phyloP scores from a whole-genome alignment of 768 basidiomycete genomes.

The Tylopilus sp. region DNA sequence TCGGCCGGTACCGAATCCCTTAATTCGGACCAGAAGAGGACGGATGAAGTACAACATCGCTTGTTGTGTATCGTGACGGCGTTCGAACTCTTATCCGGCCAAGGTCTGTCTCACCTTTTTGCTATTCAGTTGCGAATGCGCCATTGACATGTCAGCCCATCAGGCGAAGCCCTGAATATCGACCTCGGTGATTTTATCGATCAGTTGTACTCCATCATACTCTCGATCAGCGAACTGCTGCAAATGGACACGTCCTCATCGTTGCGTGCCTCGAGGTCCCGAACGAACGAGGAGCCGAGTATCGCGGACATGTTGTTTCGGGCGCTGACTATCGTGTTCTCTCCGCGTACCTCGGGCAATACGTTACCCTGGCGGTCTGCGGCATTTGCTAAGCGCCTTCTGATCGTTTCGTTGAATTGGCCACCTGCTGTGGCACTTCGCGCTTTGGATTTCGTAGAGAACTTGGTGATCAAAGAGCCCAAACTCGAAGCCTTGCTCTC shows the following conservation, averaged over 20 bases:
- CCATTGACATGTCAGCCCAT: conserved; percentile 3
- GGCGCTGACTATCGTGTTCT: conserved; percentile 78
- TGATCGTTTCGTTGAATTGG: conserved; percentile 80
- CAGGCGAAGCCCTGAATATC: conserved; percentile 96
- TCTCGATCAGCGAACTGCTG: conserved; percentile 63
- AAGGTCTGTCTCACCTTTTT: conserved; percentile 52
- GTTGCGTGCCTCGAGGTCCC: conserved; percentile 17
- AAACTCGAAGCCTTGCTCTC: conserved; percentile 81
- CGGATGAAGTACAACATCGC: conserved; percentile 51
- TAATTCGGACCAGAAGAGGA: conserved; percentile 33
- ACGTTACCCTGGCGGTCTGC: conserved; percentile 74
- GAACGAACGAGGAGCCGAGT: conserved; percentile 31
- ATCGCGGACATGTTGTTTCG: conserved; percentile 79
- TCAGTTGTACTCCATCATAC: conserved; percentile 78
- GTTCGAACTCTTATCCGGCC: conserved; percentile 95
- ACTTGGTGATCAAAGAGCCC: conserved; percentile 70
- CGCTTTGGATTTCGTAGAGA: conserved; percentile 68
- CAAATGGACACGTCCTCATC: conserved; percentile 56
- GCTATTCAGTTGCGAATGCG: conserved; percentile 6
- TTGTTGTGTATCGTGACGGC: conserved; percentile 91
- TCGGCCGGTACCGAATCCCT: conserved; percentile 21
- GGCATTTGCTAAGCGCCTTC: conserved; percentile 91
- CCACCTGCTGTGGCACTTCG: conserved; percentile 62
- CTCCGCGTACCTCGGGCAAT: conserved; percentile 57
- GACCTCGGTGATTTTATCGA: conserved; percentile 89